phyloP scores from a whole-genome alignment of 768 basidiomycete genomes.

The Tricholoma flavovirens region DNA sequence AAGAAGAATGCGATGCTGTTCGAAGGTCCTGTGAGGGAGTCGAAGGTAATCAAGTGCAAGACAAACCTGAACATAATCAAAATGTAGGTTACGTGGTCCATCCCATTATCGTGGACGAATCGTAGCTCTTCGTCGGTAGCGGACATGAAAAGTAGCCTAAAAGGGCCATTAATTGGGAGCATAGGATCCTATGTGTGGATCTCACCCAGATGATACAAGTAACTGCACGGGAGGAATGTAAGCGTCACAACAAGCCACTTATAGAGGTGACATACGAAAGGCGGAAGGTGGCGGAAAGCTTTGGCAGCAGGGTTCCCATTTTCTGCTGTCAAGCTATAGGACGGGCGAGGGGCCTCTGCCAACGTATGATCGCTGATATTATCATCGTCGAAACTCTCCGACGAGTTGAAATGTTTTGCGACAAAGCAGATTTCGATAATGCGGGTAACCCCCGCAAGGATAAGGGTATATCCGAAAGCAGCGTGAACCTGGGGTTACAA shows the following conservation, averaged over 20 bases:
- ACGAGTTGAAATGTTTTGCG: constrained; percentile 21
- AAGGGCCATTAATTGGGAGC: neutral
- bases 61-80: constrained; percentile 76
- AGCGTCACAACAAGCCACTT: neutral
- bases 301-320: constrained; percentile 34
- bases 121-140: constrained; percentile 88
- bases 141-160: constrained; percentile 80
- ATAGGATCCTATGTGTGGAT: neutral
- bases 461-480: constrained; percentile 80
- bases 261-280: constrained; percentile 63
- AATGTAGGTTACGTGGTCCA: constrained; percentile 91
- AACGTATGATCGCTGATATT: constrained; percentile 64
- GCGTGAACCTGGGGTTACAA: constrained; percentile 63
- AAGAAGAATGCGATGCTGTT: constrained; percentile 68
- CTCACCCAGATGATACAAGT: constrained; percentile 68
- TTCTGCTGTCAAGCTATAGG: constrained; percentile 12
- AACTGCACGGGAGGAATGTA: constrained; percentile 35
- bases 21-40: neutral
- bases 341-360: constrained; percentile 28
- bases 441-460: constrained; percentile 75
- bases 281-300: constrained; percentile 82
- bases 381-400: constrained; percentile 39
- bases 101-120: constrained; percentile 60
- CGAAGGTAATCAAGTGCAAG: constrained; percentile 1
- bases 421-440: constrained; percentile 86